Evolutionary conservation across 306 rosid genomes (phyloP).

Genomic region (Cucurbita pepo): DNA sequence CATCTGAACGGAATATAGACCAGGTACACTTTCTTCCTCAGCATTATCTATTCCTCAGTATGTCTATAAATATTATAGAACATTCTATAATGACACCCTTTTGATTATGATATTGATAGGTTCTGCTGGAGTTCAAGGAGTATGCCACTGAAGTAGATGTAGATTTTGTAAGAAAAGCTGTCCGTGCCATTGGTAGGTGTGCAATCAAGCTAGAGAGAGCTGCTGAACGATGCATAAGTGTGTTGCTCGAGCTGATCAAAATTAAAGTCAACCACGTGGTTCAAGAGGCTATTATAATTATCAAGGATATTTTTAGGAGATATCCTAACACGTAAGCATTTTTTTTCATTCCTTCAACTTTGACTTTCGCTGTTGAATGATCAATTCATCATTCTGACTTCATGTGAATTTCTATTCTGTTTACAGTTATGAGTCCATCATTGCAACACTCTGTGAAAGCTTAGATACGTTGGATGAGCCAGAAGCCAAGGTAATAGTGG

Average conservation of each 20-base stretch:
- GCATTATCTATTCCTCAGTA: neutral
- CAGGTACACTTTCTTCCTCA: constrained; percentile 37
- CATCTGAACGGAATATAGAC: constrained; percentile 92
- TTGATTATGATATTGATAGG: constrained; percentile 31
- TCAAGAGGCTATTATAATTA: constrained; percentile 98
- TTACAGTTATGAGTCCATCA: constrained; percentile 87
- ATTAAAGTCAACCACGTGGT: constrained; percentile 97
- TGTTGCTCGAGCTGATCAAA: constrained; percentile 95
- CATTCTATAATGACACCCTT: neutral
- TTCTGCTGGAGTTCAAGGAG: constrained; percentile 89
- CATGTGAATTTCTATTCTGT: constrained; percentile 4
- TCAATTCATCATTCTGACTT: constrained; percentile 7
- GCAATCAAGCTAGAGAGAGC: constrained; percentile 98
- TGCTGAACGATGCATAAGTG: constrained; percentile 98
- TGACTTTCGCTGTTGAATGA: neutral
- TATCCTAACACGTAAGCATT: constrained; percentile 86
- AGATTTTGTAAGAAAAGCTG: constrained; percentile 94
- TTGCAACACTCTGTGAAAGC: constrained; percentile 97
- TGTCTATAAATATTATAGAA: neutral
- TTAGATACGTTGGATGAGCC: constrained; percentile 97
- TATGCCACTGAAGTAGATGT: constrained; percentile 99
- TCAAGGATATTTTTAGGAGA: constrained; percentile 98
- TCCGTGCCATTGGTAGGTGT: constrained; percentile 99
- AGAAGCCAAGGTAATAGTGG: constrained; percentile 77
- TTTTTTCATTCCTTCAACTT: neutral